Evolutionary conservation across 2,329 filamentous ascomycete genomes (phyloP), one percentile per base, ranked within the genome.

Genomic region (Trichophyton equinum): DNA sequence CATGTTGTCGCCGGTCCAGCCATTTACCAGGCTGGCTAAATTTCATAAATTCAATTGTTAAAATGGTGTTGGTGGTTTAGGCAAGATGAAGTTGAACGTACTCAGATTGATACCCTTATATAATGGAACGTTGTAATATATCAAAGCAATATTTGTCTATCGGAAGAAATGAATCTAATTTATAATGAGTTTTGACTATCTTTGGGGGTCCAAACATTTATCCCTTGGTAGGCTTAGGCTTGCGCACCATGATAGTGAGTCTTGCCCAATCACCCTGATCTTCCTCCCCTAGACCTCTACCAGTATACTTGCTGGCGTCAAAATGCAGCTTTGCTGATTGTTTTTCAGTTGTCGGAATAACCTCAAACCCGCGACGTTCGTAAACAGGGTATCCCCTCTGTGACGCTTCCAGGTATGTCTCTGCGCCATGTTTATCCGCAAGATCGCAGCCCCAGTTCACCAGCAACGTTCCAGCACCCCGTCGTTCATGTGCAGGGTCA

Each of bases 21-120:
- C 59, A 69, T 94, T 38, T 94, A 91, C 72, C 86, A 90, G 75
- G 85, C 88, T 67, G 89, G 89, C 65, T 94, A 80, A 25, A n/a
- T n/a, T 22, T 22, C 18, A 25, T 9, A 9, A 25, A 11, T 9
- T 47, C 20, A 22, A 11, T 47, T 13, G 9, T 47, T 22, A 25
- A 13, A 47, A 47, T 0, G 44, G 44, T 3, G 44, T 22, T 47
- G 20, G 20, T 47, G 18, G 18, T 7, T 47, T 47, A 47, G 44
- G 44, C 40, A 18, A 22, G 11, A 47, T 25, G 44, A 8, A 11
- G 44, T 47, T 44, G 40, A 8, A 4, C 20, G 2, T 47, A 8
- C 44, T 9, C 44, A 2, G 18, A 9, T 25, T 47, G 20, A n/a
- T 46, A 46, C 18, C 42, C 20, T 11, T 47, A 7, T 47, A 47